Base-by-base conservation (phyloP, 1,284 basidiomycete genomes). In the Austroboletus niveus region DNA sequence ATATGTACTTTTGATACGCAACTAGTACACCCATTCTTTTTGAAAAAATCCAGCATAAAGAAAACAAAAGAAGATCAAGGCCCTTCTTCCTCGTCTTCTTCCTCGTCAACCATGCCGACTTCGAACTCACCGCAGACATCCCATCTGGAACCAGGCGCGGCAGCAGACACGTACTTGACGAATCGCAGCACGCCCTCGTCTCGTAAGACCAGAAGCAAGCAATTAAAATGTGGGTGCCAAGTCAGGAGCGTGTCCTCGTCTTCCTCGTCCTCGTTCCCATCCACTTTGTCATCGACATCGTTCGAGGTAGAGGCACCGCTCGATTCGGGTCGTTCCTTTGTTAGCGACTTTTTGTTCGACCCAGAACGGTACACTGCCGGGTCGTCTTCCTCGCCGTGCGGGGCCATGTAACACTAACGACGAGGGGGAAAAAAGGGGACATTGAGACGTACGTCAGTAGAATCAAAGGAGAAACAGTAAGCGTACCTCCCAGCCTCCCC, bases 181-280 rank as follows among this genome's bases (percentile, higher is more conserved):
- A 96, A 97, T 40, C 83, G 81, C 85, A 98, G 88, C 43, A 99
- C 94, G 17, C 90, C 85, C 60, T 94, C 90, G 70, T 99, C 96
- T 20, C 96, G 81, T 56, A 98, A 73, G 17, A 97, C 96, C 34
- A 99, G 79, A 40, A 94, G 78, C 34, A 99, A 77, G 35, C 88
- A 83, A 71, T 98, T 98, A 75, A 94, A 99, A 9, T 87, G 85
- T 0, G 95, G 92, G 59, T 94, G 89, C 43, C 93, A 86, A 11
- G 92, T 94, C 41, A 98, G 74, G 27, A 99, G 76, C 10, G 94
- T 94, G 42, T 81, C 82, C 5, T 82, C 83, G 12, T 83, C 83
- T n/a, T 76, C 75, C 0, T 67, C 72, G 3, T 72, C 71, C 22
- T 67, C 59, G 34, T 61, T 52, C 32, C 50, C 54, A 32, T 14